Evolutionary conservation across 2,329 filamentous ascomycete genomes (phyloP).

Genomic region (Paraphaeosphaeria sporulosa): DNA sequence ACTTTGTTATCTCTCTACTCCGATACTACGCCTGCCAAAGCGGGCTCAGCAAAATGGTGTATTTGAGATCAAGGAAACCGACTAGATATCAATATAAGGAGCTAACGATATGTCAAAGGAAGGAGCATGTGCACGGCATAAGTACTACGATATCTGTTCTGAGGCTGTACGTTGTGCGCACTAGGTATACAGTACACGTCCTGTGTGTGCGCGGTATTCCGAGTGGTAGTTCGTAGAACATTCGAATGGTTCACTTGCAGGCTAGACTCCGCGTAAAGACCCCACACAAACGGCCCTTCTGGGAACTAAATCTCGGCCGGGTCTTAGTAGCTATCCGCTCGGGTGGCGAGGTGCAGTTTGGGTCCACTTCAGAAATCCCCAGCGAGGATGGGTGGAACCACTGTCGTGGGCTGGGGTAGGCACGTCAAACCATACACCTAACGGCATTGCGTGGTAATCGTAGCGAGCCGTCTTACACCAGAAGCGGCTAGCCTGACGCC

Average conservation of each 20-base stretch:
- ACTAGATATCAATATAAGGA: background rate
- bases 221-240: background rate
- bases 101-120: background rate
- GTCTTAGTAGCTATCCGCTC: background rate
- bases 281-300: background rate
- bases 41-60: background rate
- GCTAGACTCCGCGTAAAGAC: background rate
- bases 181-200: background rate
- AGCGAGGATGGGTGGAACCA: background rate
- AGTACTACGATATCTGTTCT: background rate
- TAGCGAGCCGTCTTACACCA: background rate
- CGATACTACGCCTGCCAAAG: background rate
- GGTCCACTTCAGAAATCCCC: background rate
- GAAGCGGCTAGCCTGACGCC: background rate
- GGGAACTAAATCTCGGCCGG: background rate
- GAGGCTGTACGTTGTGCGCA: too few species aligned
- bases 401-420: background rate
- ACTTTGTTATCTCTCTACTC: background rate
- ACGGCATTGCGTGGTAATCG: background rate
- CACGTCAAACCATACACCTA: background rate
- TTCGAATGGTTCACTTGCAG: background rate
- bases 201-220: background rate
- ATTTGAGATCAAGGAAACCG: background rate
- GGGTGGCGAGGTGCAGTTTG: background rate
- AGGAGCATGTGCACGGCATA: background rate